Conservation (phyloP, 106 monocot genomes). For the Acorus calamus region DNA sequence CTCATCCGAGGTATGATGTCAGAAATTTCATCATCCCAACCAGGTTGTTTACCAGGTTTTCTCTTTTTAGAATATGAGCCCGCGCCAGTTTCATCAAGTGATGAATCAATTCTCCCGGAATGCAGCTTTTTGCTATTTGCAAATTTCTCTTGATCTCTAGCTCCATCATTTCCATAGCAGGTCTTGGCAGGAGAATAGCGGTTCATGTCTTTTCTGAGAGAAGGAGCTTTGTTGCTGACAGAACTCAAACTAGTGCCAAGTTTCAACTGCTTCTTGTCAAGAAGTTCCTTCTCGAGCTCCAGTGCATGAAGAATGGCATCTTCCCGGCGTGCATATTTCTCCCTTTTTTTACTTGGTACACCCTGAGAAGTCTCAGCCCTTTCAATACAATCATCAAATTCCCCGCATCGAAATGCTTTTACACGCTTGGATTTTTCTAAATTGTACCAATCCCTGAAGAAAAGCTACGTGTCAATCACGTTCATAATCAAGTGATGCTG, state of each 20-base stretch:
- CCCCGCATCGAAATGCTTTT: constrained; percentile 92
- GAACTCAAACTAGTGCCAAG: constrained; percentile 12
- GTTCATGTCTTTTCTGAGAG: constrained; percentile 24
- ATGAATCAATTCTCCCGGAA: constrained; percentile 15
- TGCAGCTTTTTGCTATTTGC: constrained; percentile 17
- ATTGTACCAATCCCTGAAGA: constrained; percentile 93
- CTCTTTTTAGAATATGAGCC: constrained; percentile 12
- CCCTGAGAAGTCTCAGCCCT: constrained; percentile 80
- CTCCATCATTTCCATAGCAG: constrained; percentile 18
- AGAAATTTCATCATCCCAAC: constrained; percentile 26
- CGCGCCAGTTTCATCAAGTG: constrained; percentile 14
- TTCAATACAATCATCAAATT: constrained; percentile 98
- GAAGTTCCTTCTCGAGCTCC: constrained; percentile 70
- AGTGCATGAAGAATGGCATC: constrained; percentile 99
- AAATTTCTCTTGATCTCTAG: constrained; percentile 16
- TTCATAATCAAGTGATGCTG: neutral
- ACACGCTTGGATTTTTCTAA: constrained; percentile 97
- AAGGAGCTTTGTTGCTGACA: constrained; percentile 14
- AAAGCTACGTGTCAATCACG: neutral
- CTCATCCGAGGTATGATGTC: constrained; percentile 45
- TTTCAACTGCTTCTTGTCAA: constrained; percentile 33
- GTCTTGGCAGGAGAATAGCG: constrained; percentile 17
- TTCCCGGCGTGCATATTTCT: constrained; percentile 95
- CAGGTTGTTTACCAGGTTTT: constrained; percentile 19
- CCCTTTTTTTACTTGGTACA: constrained; percentile 77